These are phyloP conservation scores for Diaporthe destruens DNA, from an alignment of 2,329 filamentous ascomycete species.

Conservation along the genomic window DNA sequence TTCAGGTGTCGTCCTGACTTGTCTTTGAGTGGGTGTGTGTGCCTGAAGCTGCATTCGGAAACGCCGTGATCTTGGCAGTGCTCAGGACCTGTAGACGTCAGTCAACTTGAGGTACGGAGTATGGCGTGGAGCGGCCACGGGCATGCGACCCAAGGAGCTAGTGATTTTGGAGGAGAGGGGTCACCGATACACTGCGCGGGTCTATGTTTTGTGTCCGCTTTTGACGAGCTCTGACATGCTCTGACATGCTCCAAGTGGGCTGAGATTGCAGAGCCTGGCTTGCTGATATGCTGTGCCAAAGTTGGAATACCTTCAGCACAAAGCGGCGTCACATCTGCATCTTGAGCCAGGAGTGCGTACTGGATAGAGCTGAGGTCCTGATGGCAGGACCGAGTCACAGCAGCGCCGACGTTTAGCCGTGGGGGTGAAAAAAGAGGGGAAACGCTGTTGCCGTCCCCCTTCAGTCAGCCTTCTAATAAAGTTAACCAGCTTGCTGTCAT, in stretches of 20 bases:
- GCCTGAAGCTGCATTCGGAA: neutral
- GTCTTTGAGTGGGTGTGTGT: neutral
- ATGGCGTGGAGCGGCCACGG: conserved; percentile 5
- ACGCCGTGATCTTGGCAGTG: neutral
- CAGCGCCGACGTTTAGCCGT: conserved; percentile 9
- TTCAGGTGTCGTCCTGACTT: neutral
- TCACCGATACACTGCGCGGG: neutral
- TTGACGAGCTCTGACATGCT: neutral
- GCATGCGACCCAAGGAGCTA: neutral
- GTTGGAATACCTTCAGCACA: neutral
- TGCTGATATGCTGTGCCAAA: neutral
- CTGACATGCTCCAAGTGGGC: too few relatives aligned
- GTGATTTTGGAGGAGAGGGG: neutral
- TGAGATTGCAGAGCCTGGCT: neutral
- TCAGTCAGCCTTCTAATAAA: too few relatives aligned
- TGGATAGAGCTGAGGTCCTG: too few relatives aligned
- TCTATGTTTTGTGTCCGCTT: neutral
- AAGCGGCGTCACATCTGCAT: too few relatives aligned
- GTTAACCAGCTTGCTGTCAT: neutral
- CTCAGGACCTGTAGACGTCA: too few relatives aligned
- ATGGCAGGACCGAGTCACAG: neutral
- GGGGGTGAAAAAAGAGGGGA: neutral
- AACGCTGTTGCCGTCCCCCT: neutral
- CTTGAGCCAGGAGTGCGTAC: neutral
- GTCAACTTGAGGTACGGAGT: too few relatives aligned